These are phyloP conservation scores for Grosmannia clavigera DNA, from an alignment of 2,329 filamentous ascomycete genomes.

Conservation along the genomic window DNA sequence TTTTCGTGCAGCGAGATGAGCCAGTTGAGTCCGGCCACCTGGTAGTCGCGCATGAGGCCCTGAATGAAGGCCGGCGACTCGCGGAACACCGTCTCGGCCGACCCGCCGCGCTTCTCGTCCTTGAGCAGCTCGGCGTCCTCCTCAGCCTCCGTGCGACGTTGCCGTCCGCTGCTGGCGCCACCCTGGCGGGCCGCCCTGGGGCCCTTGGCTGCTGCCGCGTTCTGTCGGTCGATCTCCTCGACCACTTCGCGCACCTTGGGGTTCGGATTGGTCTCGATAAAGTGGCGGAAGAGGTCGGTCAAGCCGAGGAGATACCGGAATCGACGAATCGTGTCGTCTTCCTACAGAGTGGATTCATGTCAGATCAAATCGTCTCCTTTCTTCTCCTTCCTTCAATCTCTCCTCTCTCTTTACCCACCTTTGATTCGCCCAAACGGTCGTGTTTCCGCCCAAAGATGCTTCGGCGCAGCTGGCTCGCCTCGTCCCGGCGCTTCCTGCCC, in stretches of 20 bases:
- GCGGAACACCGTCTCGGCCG: conserved; percentile 80
- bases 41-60: conserved; percentile 89
- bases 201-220: conserved; percentile 56
- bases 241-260: conserved; percentile 91
- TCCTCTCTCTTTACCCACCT: conserved; percentile 40
- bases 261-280: conserved; percentile 95
- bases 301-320: conserved; percentile 92
- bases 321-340: conserved; percentile 87
- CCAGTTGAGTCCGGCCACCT: conserved; percentile 93
- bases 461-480: conserved; percentile 79
- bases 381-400: background rate
- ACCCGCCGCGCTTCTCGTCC: conserved; percentile 79
- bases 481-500: conserved; percentile 73
- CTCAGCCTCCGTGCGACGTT: conserved; percentile 87
- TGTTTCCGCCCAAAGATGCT: conserved; percentile 94
- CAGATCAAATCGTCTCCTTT: background rate
- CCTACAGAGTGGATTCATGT: conserved; percentile 33
- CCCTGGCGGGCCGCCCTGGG: conserved; percentile 75
- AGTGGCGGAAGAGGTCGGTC: conserved; percentile 95
- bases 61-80: conserved; percentile 87
- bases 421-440: conserved; percentile 79
- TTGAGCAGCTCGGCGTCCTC: conserved; percentile 83
- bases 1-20: conserved; percentile 96
- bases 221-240: conserved; percentile 86
- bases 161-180: conserved; percentile 65